phyloP scores from a whole-genome alignment of 805 yeast genomes.

The Sugiyamaella valdiviana region DNA sequence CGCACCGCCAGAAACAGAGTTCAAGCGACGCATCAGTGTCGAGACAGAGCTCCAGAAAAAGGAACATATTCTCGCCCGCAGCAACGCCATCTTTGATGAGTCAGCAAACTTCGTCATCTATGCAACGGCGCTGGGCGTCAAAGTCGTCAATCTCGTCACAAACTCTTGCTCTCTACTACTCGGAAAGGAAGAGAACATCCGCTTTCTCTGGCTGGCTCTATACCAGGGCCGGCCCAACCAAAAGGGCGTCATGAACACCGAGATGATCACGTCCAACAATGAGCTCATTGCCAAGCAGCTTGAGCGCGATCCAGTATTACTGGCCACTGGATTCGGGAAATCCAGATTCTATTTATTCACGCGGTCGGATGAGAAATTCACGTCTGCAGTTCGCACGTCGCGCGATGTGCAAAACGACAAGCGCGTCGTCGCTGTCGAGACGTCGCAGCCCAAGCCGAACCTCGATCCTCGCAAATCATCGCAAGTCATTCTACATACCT shows the following conservation, averaged over 20 bases:
- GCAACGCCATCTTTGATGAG: constrained; percentile 28
- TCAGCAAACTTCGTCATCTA: constrained; percentile 29
- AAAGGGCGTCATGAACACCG: constrained; percentile 25
- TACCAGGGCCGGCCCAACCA: constrained; percentile 30
- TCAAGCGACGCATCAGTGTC: constrained; percentile 20
- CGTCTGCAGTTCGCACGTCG: constrained; percentile 13
- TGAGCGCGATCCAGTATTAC: constrained; percentile 27
- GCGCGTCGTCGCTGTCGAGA: constrained; percentile 37
- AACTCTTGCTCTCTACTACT: constrained; percentile 24
- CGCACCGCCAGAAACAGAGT: constrained; percentile 25
- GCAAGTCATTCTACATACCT: constrained; percentile 35
- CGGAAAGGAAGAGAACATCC: constrained; percentile 28
- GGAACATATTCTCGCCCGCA: background rate
- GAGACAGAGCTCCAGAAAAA: constrained; percentile 13
- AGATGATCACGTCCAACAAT: constrained; percentile 31
- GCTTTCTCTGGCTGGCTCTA: constrained; percentile 28
- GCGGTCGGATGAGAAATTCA: constrained; percentile 19
- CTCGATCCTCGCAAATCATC: background rate
- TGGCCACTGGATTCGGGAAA: constrained; percentile 26
- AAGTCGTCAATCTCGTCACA: constrained; percentile 26
- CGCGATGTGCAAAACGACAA: constrained; percentile 30
- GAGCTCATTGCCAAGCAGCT: constrained; percentile 25
- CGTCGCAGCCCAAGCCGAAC: constrained; percentile 1
- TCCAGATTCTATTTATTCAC: constrained; percentile 29
- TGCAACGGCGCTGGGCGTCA: constrained; percentile 30